Evolutionary conservation across 75 land plant genomes (phyloP).

Genomic region (Cryptomeria japonica): DNA sequence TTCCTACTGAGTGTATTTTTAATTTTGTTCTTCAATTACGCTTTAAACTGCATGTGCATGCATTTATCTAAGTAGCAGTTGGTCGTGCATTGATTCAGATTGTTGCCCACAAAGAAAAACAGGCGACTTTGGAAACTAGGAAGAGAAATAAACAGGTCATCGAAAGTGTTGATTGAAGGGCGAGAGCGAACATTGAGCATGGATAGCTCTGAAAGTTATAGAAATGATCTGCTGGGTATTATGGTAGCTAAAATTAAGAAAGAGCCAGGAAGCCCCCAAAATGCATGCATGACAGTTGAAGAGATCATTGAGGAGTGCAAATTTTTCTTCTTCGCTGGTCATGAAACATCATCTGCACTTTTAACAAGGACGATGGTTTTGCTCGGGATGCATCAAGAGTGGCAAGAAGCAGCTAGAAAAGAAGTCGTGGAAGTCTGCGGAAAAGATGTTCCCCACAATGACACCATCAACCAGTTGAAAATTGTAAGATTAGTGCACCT

Average conservation of each 20-base stretch:
- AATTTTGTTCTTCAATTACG: not conserved
- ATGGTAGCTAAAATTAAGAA: constrained; percentile 25
- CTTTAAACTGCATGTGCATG: not conserved
- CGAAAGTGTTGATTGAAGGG: constrained; percentile 23
- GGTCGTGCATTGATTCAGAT: constrained; percentile 14
- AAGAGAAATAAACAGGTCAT: constrained; percentile 8
- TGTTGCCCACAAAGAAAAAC: constrained; percentile 37
- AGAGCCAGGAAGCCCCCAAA: constrained; percentile 1
- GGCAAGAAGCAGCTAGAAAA: constrained; percentile 49
- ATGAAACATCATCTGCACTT: constrained; percentile 37
- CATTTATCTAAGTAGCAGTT: not conserved
- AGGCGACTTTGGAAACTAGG: constrained; percentile 17
- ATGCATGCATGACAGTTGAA: constrained; percentile 28
- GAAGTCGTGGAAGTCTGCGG: constrained; percentile 39
- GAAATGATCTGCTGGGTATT: constrained; percentile 40
- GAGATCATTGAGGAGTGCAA: constrained; percentile 60
- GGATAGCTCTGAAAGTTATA: not conserved
- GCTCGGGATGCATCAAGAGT: constrained; percentile 37
- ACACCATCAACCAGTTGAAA: constrained; percentile 37
- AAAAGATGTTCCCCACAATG: constrained; percentile 17
- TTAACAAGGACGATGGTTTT: constrained; percentile 44
- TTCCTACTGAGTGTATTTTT: not conserved
- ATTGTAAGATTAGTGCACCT: constrained; percentile 20
- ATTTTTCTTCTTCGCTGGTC: constrained; percentile 48
- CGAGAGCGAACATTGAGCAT: constrained; percentile 14